phyloP scores from a whole-genome alignment of 2,329 filamentous ascomycete species.

The Aspergillus awamori region DNA sequence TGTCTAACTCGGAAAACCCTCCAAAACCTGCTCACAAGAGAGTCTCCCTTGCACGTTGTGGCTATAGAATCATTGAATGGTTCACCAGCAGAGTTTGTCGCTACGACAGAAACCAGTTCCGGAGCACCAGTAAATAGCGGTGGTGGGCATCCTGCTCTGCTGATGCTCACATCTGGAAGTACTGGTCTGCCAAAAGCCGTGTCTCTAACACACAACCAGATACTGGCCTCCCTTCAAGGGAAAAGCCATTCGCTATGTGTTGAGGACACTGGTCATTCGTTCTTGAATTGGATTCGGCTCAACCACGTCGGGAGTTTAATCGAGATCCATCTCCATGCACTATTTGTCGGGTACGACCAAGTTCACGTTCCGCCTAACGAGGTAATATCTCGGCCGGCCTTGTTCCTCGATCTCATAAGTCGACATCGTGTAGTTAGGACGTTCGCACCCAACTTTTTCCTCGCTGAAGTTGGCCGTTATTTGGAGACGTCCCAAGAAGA shows the following conservation, averaged over 20 bases:
- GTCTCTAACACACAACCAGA: constrained; percentile 46
- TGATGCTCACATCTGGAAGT: constrained; percentile 59
- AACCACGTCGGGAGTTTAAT: constrained; percentile 59
- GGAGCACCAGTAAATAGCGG: too few species aligned
- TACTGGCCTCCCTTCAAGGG: constrained; percentile 46
- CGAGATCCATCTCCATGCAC: constrained; percentile 57
- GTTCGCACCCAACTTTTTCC: constrained; percentile 33
- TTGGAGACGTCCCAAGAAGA: not conserved
- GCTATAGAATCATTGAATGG: not conserved
- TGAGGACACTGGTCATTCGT: constrained; percentile 11
- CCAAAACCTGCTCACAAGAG: not conserved
- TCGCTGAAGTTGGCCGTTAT: constrained; percentile 9
- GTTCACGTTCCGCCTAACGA: constrained; percentile 23
- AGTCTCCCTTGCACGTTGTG: not conserved
- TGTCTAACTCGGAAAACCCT: constrained; percentile 13
- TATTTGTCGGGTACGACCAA: constrained; percentile 22
- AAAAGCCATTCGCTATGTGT: constrained; percentile 35
- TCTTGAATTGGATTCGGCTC: constrained; percentile 55
- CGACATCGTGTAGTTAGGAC: constrained; percentile 35
- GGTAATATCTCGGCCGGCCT: constrained; percentile 35
- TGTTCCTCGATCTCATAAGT: constrained; percentile 47
- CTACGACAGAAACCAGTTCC: not conserved
- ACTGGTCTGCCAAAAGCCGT: constrained; percentile 58
- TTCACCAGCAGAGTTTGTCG: not conserved
- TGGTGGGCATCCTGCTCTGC: constrained; percentile 28